phyloP scores from a whole-genome alignment of 2,329 filamentous ascomycete genomes.

The Raffaelea ambrosiae region DNA sequence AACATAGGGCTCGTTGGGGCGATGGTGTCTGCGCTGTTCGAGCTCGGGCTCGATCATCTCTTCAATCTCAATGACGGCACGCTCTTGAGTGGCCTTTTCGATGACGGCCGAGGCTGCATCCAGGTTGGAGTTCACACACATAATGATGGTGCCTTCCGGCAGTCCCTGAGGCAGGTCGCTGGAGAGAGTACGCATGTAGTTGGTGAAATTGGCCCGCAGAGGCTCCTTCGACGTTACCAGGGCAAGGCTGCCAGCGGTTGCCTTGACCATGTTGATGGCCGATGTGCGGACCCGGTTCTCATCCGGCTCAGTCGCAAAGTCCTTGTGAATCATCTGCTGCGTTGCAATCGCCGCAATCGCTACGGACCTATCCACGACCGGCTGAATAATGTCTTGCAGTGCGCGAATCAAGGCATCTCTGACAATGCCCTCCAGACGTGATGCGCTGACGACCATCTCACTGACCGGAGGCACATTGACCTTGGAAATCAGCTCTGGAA shows the following conservation, averaged over 20 bases:
- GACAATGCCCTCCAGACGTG: slow-evolving; percentile 67
- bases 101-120: slow-evolving; percentile 90
- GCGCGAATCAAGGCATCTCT: slow-evolving; percentile 79
- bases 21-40: slow-evolving; percentile 67
- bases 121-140: slow-evolving; percentile 98
- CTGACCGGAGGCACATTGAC: slow-evolving; percentile 75
- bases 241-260: slow-evolving; percentile 85
- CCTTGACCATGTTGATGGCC: slow-evolving; percentile 89
- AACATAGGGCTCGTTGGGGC: slow-evolving; percentile 77
- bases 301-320: slow-evolving; percentile 89
- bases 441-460: slow-evolving; percentile 66
- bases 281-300: slow-evolving; percentile 79
- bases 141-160: slow-evolving; percentile 89
- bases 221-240: slow-evolving; percentile 98
- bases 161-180: slow-evolving; percentile 68
- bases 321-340: slow-evolving; percentile 89
- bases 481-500: slow-evolving; percentile 75
- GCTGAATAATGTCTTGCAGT: slow-evolving; percentile 92
- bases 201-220: slow-evolving; percentile 90
- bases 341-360: slow-evolving; percentile 97
- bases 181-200: slow-evolving; percentile 75
- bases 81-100: slow-evolving; percentile 90
- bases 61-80: slow-evolving; percentile 89
- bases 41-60: slow-evolving; percentile 80
- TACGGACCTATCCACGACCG: slow-evolving; percentile 93